phyloP scores from a whole-genome alignment of 306 rosid species.

The Lathyrus tuberosus region DNA sequence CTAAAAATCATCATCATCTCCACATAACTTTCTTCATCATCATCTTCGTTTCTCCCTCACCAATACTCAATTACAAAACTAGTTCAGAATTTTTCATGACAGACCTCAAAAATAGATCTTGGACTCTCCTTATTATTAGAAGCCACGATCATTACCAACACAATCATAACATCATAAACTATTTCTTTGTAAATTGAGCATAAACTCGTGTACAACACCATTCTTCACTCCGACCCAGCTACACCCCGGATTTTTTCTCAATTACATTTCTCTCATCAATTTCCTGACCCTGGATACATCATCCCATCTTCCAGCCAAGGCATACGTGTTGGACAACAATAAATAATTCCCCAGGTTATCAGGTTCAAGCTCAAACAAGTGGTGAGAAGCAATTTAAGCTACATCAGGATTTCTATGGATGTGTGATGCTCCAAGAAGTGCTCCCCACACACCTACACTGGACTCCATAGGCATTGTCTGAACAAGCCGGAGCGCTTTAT shows the following conservation, averaged over 20 bases:
- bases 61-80: too few relatives aligned
- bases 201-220: slow-evolving; percentile 68
- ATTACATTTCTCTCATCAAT: slow-evolving; percentile 55
- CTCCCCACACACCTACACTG: slow-evolving; percentile 84
- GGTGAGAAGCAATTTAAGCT: slow-evolving; percentile 68
- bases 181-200: too few relatives aligned
- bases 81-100: too few relatives aligned
- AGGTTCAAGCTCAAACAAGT: slow-evolving; percentile 78
- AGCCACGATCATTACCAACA: too few relatives aligned
- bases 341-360: slow-evolving; percentile 69
- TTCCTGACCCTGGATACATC: slow-evolving; percentile 66
- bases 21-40: too few relatives aligned
- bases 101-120: too few relatives aligned
- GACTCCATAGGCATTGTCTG: slow-evolving; percentile 70
- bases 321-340: slow-evolving; percentile 67
- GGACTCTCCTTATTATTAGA: too few relatives aligned
- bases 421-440: slow-evolving; percentile 85
- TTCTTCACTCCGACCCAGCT: slow-evolving; percentile 81
- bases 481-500: too few relatives aligned
- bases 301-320: slow-evolving; percentile 78
- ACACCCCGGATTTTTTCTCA: slow-evolving; percentile 67
- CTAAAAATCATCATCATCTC: too few relatives aligned
- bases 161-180: too few relatives aligned
- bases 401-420: slow-evolving; percentile 62
- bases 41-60: too few relatives aligned